Conservation (phyloP, 352 stramenopile genomes). For the Globisporangium acanthophoron region DNA sequence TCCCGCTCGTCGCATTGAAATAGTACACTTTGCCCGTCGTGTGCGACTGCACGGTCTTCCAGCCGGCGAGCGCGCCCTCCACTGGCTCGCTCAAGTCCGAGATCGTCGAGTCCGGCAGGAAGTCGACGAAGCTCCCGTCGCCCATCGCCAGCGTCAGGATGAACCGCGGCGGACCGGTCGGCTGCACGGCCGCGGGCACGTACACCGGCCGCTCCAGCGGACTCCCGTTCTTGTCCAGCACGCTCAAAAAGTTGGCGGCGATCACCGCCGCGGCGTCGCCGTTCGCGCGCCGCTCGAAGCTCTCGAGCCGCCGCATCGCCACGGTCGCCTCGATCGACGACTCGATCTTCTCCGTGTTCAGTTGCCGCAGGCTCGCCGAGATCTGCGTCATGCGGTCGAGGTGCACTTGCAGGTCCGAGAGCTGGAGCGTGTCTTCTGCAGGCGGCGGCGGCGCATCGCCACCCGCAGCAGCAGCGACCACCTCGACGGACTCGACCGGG, state of each 20-base stretch:
- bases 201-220: slow-evolving; percentile 8
- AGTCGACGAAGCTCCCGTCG: slow-evolving; percentile 66
- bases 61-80: slow-evolving; percentile 36
- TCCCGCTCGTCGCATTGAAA: slow-evolving; percentile 71
- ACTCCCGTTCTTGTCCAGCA: slow-evolving; percentile 24
- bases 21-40: slow-evolving; percentile 80
- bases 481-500: slow-evolving; percentile 4
- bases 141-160: slow-evolving; percentile 53
- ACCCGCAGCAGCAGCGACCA: not conserved
- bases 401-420: slow-evolving; percentile 65
- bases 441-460: not conserved
- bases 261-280: slow-evolving; percentile 46
- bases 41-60: slow-evolving; percentile 61
- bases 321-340: slow-evolving; percentile 35
- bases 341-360: slow-evolving; percentile 40
- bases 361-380: slow-evolving; percentile 40
- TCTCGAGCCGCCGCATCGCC: slow-evolving; percentile 44
- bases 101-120: slow-evolving; percentile 61
- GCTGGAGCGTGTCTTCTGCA: slow-evolving; percentile 29
- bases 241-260: slow-evolving; percentile 46
- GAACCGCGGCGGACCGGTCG: slow-evolving; percentile 27
- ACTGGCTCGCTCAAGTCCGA: slow-evolving; percentile 37
- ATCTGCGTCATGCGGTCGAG: slow-evolving; percentile 75
- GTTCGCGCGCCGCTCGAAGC: slow-evolving; percentile 50
- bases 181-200: slow-evolving; percentile 5